These are phyloP conservation scores for Beauveria caledonica DNA, from an alignment of 2,329 filamentous ascomycete species.

Conservation along the genomic window DNA sequence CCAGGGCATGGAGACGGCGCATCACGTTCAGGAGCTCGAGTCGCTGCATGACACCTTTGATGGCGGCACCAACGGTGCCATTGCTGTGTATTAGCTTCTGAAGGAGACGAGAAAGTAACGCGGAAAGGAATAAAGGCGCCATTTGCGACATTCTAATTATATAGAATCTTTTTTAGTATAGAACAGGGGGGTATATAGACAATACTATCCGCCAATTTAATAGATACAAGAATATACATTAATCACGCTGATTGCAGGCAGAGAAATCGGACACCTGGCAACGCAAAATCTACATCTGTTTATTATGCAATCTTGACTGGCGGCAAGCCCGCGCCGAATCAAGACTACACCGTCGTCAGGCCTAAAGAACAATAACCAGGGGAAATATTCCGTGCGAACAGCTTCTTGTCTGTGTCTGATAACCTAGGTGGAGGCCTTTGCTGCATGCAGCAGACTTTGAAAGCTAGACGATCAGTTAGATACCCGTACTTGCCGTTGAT, in stretches of 20 bases:
- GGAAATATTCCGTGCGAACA: no score
- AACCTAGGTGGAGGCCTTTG: no score
- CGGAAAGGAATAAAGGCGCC: not conserved
- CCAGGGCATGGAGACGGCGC: conserved; percentile 46
- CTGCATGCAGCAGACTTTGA: no score
- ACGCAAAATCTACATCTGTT: no score
- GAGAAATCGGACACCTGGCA: not conserved
- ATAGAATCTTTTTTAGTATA: not conserved
- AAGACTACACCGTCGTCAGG: no score
- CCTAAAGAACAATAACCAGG: no score
- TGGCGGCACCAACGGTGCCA: conserved; percentile 41
- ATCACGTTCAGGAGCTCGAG: conserved; percentile 50
- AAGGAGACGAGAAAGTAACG: conserved; percentile 12
- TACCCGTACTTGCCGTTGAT: no score
- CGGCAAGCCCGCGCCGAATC: no score
- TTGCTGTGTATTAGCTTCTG: conserved; percentile 40
- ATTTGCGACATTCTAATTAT: not conserved
- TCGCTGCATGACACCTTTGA: conserved; percentile 44
- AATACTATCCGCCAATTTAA: not conserved
- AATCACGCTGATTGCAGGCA: not conserved
- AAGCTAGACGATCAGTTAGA: no score
- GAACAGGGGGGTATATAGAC: not conserved
- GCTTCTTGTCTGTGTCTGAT: no score
- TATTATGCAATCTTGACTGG: no score
- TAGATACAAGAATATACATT: not conserved